Evolutionary conservation across 495 filamentous ascomycete genomes (phyloP).

Genomic region (Rostrohypoxylon terebratum): DNA sequence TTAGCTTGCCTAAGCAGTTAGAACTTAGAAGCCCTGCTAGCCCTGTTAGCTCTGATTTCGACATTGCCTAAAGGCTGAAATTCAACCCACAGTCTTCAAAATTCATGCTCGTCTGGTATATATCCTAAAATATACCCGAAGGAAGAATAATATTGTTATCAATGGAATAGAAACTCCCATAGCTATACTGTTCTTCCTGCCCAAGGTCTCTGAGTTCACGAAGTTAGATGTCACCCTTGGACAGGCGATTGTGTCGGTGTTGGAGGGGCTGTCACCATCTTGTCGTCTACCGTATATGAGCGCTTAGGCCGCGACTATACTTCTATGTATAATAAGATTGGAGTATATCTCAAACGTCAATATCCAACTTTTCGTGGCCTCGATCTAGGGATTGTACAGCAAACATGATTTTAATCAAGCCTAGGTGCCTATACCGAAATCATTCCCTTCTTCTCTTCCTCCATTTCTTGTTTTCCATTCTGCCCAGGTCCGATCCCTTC

Average conservation of each 20-base stretch:
- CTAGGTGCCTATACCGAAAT: not conserved
- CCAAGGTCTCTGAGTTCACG: slow-evolving; percentile 18
- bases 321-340: not conserved
- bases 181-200: slow-evolving; percentile 26
- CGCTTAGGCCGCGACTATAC: not conserved
- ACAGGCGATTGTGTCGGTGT: slow-evolving; percentile 18
- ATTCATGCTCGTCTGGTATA: slow-evolving; percentile 41
- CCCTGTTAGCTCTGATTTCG: not conserved
- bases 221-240: slow-evolving; percentile 32
- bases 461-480: not conserved
- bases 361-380: not conserved
- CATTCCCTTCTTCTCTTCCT: not conserved
- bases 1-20: not conserved
- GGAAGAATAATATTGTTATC: slow-evolving; percentile 45
- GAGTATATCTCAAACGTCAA: not conserved
- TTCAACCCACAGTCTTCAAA: slow-evolving; percentile 49
- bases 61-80: not conserved
- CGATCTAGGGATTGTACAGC: not conserved
- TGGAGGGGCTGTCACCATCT: not conserved
- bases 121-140: slow-evolving; percentile 47
- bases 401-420: not conserved
- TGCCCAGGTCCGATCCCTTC: not conserved
- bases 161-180: slow-evolving; percentile 44
- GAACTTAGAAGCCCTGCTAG: not conserved
- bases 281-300: too few relatives aligned